These are phyloP conservation scores for Abrus pulchellus DNA, from an alignment of 306 rosid genomes.

Conservation along the genomic window DNA sequence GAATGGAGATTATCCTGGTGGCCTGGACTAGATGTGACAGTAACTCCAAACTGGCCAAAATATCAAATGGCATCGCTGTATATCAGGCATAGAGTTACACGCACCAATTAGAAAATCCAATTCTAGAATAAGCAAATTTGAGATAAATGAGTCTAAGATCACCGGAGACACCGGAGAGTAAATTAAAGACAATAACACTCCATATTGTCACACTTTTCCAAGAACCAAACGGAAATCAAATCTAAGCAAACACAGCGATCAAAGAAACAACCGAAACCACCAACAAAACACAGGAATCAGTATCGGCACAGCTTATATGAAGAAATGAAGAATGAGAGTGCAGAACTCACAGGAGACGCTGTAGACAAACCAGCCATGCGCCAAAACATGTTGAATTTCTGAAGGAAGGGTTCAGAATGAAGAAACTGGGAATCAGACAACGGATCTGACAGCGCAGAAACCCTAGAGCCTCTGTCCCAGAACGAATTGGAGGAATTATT, in stretches of 20 bases:
- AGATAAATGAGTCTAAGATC: slow-evolving; percentile 9
- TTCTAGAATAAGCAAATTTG: neutral
- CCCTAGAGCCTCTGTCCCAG: slow-evolving; percentile 66
- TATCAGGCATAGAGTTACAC: slow-evolving; percentile 11
- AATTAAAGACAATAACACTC: slow-evolving; percentile 28
- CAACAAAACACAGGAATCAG: slow-evolving; percentile 19
- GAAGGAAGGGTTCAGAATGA: slow-evolving; percentile 34
- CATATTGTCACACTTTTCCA: slow-evolving; percentile 46
- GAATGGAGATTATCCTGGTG: neutral
- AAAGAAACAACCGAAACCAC: slow-evolving; percentile 33
- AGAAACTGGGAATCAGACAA: slow-evolving; percentile 43
- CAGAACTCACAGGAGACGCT: slow-evolving; percentile 91
- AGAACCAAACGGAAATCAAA: slow-evolving; percentile 41
- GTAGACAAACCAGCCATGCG: slow-evolving; percentile 98
- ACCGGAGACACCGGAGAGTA: slow-evolving; percentile 13
- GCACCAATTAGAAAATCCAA: slow-evolving; percentile 38
- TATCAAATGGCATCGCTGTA: neutral
- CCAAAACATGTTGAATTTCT: slow-evolving; percentile 89
- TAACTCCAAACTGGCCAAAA: slow-evolving; percentile 30
- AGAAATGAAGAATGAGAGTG: slow-evolving; percentile 7
- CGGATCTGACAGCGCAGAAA: slow-evolving; percentile 83
- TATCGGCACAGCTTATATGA: slow-evolving; percentile 2
- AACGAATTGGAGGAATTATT: slow-evolving; percentile 41
- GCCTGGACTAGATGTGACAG: neutral
- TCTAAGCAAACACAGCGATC: slow-evolving; percentile 14